Base-by-base conservation (phyloP, 371 early-diverging fungal species). In the Blakeslea trispora region DNA sequence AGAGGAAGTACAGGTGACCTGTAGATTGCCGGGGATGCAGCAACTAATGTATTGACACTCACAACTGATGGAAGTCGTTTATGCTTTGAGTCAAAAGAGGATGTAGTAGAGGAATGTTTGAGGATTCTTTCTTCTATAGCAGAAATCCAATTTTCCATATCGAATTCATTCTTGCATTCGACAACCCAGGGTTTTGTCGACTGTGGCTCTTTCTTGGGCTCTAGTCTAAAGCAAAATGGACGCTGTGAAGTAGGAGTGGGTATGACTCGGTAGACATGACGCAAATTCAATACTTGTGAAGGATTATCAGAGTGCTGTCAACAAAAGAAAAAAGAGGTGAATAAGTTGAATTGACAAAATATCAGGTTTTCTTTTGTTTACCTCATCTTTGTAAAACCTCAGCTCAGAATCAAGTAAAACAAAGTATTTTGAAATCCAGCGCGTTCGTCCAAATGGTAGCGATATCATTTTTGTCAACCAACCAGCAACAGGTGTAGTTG, bases 341-440 rank as follows among this genome's bases (percentile, higher is more conserved):
- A n/a, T n/a, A n/a, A 28, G 7, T 28, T 28, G 7, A 28, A 7
- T 28, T 3, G 28, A 3, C 28, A 28, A 28, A 28, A 7, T 28
- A 7, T 5, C 28, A 24, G 23, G 17, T 45, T 22, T 13, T 13
- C 10, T 18, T 35, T 7, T 45, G 18, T 14, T 34, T 64, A 59
- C 65, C 55, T 62, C 59, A 41, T 67, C 52, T 52, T 62, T 67
- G 45, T 67, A 67, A 18, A 50, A 51, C 2, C 63, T 46, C 23
- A 67, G 23, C 45, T 67, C 67, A 14, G 67, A 61, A 35, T 62
- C 56, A 21, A 67, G 57, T 39, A 67, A 53, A 5, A 67, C 63
- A 53, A 67, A 67, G n/a, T 48, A 67, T 7, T 53, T 39, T 17
- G 69, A 61, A 39, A 50, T 32, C 65, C 69, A 64, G 15, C 64